Evolutionary conservation across 2,329 filamentous ascomycete genomes (phyloP).

Genomic region (Colletotrichum somersetense): DNA sequence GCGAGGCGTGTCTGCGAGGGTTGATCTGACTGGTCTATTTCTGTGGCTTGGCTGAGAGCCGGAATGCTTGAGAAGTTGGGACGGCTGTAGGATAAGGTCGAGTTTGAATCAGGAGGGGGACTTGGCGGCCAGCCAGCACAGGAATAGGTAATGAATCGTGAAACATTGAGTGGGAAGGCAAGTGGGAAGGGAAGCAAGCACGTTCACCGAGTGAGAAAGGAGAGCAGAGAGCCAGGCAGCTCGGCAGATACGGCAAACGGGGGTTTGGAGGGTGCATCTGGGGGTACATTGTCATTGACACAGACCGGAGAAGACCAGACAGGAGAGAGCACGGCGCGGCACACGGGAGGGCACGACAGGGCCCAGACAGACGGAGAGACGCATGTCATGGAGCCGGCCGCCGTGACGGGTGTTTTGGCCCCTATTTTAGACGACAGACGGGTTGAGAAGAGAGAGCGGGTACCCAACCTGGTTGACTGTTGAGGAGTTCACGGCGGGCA

Average conservation of each 20-base stretch:
- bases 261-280: background rate
- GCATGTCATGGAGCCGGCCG: conserved; percentile 30
- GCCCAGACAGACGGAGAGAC: conserved; percentile 33
- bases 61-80: conserved; percentile 39
- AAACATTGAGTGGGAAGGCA: conserved; percentile 35
- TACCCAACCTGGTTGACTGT: conserved; percentile 17
- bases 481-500: conserved; percentile 28
- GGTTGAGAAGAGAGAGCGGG: background rate
- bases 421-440: conserved; percentile 37
- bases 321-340: conserved; percentile 13
- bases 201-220: background rate
- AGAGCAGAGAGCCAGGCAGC: background rate
- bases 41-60: conserved; percentile 33
- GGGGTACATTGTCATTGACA: background rate
- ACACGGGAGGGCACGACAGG: conserved; percentile 11
- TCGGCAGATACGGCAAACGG: background rate
- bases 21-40: conserved; percentile 31
- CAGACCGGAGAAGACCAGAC: conserved; percentile 22
- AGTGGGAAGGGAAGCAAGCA: conserved; percentile 15
- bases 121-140: conserved; percentile 34
- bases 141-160: conserved; percentile 28
- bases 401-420: conserved; percentile 27
- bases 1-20: conserved; percentile 36
- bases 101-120: conserved; percentile 31
- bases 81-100: conserved; percentile 18